A percentile compares a stretch with the other conserved stretches of the same genome.
Evolutionary conservation across 768 basidiomycete species (phyloP).

Genomic region (Suillus cothurnatus): DNA sequence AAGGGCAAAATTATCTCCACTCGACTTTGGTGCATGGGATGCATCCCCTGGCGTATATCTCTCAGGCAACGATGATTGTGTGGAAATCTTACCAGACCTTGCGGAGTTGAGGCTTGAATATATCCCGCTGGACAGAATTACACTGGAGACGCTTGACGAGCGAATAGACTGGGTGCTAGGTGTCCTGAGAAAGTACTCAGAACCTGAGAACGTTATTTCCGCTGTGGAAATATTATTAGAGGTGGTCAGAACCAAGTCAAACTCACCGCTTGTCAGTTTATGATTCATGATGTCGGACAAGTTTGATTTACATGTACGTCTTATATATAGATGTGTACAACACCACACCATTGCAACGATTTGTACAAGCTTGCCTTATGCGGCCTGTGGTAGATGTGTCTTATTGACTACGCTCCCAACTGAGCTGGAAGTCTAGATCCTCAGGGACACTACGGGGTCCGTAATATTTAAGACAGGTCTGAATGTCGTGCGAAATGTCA

Average conservation of each 20-base stretch:
- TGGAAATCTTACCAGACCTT: conserved; percentile 3
- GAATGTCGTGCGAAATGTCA: neutral
- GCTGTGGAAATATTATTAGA: neutral
- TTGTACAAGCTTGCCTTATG: neutral
- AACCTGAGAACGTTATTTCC: conserved; percentile 1
- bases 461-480: neutral
- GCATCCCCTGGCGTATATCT: conserved; percentile 6
- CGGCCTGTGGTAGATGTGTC: neutral
- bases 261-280: conserved; percentile 4
- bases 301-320: conserved; percentile 6
- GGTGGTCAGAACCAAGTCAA: conserved; percentile 3
- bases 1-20: neutral
- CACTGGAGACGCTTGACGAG: neutral
- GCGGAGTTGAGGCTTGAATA: conserved; percentile 6
- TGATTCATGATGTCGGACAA: conserved; percentile 6
- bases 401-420: neutral
- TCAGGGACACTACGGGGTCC: neutral
- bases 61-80: conserved; percentile 5
- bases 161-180: conserved; percentile 5
- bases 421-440: neutral
- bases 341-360: neutral
- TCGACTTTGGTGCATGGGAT: conserved; percentile 4
- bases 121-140: conserved; percentile 1
- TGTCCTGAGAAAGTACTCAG: conserved; percentile 7
- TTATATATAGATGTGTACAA: neutral